Evolutionary conservation across 2,329 filamentous ascomycete species (phyloP).

Genomic region (Didymella sp.): DNA sequence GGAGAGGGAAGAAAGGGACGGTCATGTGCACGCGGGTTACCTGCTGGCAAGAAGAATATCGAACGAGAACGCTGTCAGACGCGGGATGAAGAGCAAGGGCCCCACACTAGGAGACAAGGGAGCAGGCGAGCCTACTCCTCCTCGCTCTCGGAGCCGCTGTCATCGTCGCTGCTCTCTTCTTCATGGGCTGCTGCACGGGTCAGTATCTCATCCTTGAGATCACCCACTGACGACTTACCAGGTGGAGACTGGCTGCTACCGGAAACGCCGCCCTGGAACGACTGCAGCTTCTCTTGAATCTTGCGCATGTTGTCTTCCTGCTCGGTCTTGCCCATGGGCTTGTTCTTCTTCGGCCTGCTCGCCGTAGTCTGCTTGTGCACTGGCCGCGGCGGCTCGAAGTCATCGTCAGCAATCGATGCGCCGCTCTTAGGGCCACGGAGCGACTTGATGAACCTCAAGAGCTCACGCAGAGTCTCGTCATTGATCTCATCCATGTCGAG

Average conservation of each 20-base stretch:
- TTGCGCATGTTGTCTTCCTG: constrained; percentile 72
- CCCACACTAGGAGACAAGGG: neutral
- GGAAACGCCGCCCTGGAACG: constrained; percentile 48
- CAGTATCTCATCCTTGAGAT: constrained; percentile 20
- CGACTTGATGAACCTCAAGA: constrained; percentile 62
- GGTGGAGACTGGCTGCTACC: constrained; percentile 56
- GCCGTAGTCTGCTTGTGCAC: constrained; percentile 47
- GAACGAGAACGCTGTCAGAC: constrained; percentile 8
- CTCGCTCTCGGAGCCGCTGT: constrained; percentile 61
- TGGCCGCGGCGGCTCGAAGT: constrained; percentile 56
- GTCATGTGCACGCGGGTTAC: neutral
- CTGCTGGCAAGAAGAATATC: neutral
- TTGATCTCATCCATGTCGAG: constrained; percentile 69
- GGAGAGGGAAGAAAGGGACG: neutral
- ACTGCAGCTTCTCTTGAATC: constrained; percentile 64
- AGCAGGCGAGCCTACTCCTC: constrained; percentile 47
- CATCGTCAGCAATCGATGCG: constrained; percentile 54
- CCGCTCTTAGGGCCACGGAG: constrained; percentile 48
- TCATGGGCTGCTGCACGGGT: constrained; percentile 44
- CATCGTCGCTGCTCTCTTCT: constrained; percentile 61
- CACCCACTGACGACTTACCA: constrained; percentile 41
- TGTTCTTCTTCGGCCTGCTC: constrained; percentile 73
- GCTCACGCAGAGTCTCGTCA: constrained; percentile 61
- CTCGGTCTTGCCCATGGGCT: constrained; percentile 76
- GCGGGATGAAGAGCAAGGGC: neutral